Evolutionary conservation across 2,329 filamentous ascomycete genomes (phyloP), one percentile per base, ranked within the genome.

Genomic region (Knoxdaviesia proteae): DNA sequence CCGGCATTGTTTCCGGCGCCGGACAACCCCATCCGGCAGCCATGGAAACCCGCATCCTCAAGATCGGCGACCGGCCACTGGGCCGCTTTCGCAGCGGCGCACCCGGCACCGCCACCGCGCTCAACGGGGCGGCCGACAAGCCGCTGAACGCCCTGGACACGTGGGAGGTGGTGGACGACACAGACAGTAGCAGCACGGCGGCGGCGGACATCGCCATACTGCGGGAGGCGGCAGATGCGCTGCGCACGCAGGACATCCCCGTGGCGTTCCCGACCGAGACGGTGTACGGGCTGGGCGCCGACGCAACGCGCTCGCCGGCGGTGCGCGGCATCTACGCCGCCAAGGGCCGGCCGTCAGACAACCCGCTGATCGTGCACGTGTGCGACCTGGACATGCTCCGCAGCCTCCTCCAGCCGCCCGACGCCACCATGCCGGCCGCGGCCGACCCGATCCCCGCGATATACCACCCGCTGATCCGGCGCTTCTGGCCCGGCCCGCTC

Each of bases 211-310:
- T 65, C 36, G 51, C 50, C 1, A 55, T 59, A 31, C 65, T 93
- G 35, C 60, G 64, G 45, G 62, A 74, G 44, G 84, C 84, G 1
- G 84, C 82, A 3, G 55, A 67, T 8, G 68, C 77, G 48, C 64
- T 94, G 34, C 70, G 65, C 42, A 65, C 66, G 11, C 76, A 69
- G 42, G 69, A 83, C 54, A 69, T 70, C 4, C 90, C 90, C 5
- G 84, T 98, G 40, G 90, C 84, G 1, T 98, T 98, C 56, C 90
- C 90, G 1, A 98, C 90, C 0, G 90, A 98, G 61, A 98, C 90
- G 0, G 90, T 98, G 1, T 98, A 98, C 56, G 90, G 90, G 0
- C 69, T 98, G 6, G 90, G 86, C n/a, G 90, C 90, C 9, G 90
- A 96, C 61, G 90, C 90, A 7, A 96, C 87, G 31, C 74, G 84